These are phyloP conservation scores for Boletus mariae DNA, from an alignment of 1,284 basidiomycete species.

Conservation along the genomic window DNA sequence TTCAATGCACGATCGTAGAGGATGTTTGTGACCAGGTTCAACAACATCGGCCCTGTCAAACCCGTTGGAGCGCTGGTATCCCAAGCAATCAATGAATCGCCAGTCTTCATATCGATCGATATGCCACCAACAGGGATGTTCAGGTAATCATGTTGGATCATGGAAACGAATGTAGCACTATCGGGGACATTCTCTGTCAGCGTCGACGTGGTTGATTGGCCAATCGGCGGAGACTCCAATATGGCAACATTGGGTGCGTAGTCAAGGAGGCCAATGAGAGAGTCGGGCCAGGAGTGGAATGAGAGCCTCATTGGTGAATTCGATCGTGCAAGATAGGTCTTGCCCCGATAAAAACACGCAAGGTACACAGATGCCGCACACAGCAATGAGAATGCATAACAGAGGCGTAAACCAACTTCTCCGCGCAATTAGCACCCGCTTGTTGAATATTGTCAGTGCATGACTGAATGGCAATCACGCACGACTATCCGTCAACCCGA, in stretches of 20 bases:
- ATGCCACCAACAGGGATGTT: slow-evolving; percentile 59
- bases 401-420: slow-evolving; percentile 67
- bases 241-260: slow-evolving; percentile 18
- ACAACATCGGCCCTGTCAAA: slow-evolving; percentile 50
- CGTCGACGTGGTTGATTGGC: slow-evolving; percentile 33
- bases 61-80: slow-evolving; percentile 54
- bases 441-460: slow-evolving; percentile 68
- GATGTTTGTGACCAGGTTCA: slow-evolving; percentile 68
- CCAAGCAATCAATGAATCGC: slow-evolving; percentile 57
- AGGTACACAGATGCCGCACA: slow-evolving; percentile 42
- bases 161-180: slow-evolving; percentile 53
- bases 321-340: no score
- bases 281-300: slow-evolving; percentile 45
- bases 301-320: neutral
- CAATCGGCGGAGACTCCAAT: slow-evolving; percentile 50
- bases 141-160: slow-evolving; percentile 45
- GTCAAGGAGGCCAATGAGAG: slow-evolving; percentile 33
- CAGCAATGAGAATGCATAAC: slow-evolving; percentile 57
- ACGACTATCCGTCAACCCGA: slow-evolving; percentile 49
- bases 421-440: slow-evolving; percentile 62
- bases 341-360: no score
- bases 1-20: slow-evolving; percentile 60
- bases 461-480: slow-evolving; percentile 52
- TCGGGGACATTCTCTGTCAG: slow-evolving; percentile 40
- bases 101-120: slow-evolving; percentile 48